Evolutionary conservation across 768 basidiomycete genomes (phyloP).

Genomic region (Rhodotorula paludigena): DNA sequence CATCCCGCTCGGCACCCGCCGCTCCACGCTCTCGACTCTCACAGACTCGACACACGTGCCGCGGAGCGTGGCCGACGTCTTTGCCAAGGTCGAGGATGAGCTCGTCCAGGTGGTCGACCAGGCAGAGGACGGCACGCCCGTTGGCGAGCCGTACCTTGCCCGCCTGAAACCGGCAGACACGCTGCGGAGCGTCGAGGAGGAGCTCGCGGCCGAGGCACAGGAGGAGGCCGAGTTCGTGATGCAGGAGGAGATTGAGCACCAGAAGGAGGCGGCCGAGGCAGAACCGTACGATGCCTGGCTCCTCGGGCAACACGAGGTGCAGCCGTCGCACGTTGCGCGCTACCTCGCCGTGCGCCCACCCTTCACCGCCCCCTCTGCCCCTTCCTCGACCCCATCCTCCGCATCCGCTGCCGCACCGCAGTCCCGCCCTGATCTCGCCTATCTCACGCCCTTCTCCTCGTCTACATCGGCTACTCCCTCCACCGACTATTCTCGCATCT

Average conservation of each 20-base stretch:
- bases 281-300: constrained; percentile 38
- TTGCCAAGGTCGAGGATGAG: neutral
- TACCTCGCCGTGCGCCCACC: constrained; percentile 35
- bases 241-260: constrained; percentile 26
- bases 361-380: constrained; percentile 8
- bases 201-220: constrained; percentile 23
- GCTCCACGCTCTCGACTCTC: neutral
- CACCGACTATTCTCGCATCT: neutral
- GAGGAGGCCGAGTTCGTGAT: constrained; percentile 18
- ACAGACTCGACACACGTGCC: constrained; percentile 1
- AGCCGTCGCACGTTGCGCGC: constrained; percentile 18
- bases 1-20: constrained; percentile 18
- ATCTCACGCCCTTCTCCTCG: neutral
- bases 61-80: neutral
- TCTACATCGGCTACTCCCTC: neutral
- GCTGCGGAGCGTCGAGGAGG: constrained; percentile 25
- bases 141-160: constrained; percentile 27
- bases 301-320: constrained; percentile 28
- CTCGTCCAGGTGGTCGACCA: constrained; percentile 29
- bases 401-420: neutral
- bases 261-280: constrained; percentile 20
- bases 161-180: constrained; percentile 1
- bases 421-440: constrained; percentile 19
- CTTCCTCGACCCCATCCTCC: neutral
- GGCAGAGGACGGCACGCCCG: constrained; percentile 24